Conservation (phyloP, 306 rosid species). For the Vicia faba region DNA sequence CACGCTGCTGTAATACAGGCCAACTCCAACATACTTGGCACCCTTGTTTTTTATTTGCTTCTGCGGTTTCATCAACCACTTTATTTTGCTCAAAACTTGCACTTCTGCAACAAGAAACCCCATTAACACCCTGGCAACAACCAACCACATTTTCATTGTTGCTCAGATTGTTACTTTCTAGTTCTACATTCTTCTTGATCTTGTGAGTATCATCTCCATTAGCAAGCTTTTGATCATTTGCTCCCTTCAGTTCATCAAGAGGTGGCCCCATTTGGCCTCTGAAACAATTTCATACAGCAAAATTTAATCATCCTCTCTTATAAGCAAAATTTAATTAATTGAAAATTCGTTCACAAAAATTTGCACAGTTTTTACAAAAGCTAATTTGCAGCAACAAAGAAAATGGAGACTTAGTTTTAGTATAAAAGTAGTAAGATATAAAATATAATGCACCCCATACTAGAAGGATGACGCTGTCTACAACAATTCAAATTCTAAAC, state of each 20-base stretch:
- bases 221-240: constrained; percentile 35
- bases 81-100: constrained; percentile 51
- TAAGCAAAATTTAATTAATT: not conserved
- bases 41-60: constrained; percentile 44
- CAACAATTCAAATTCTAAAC: constrained; percentile 2
- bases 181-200: constrained; percentile 28
- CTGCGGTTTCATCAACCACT: constrained; percentile 38
- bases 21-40: constrained; percentile 42
- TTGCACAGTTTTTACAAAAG: too few relatives aligned
- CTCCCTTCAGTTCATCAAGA: constrained; percentile 28
- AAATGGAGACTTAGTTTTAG: not conserved
- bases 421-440: not conserved
- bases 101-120: constrained; percentile 79
- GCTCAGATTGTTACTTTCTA: constrained; percentile 32
- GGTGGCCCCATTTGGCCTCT: constrained; percentile 54
- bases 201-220: constrained; percentile 36
- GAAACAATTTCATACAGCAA: constrained; percentile 33
- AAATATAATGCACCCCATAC: not conserved
- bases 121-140: constrained; percentile 68
- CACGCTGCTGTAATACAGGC: constrained; percentile 56
- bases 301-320: constrained; percentile 4
- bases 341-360: too few relatives aligned
- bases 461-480: not conserved
- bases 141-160: constrained; percentile 44
- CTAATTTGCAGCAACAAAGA: not conserved